Percentiles rank a stretch among this genome's conserved stretches.
phyloP scores from a whole-genome alignment of 768 basidiomycete species.

The Boletus reticuloceps region DNA sequence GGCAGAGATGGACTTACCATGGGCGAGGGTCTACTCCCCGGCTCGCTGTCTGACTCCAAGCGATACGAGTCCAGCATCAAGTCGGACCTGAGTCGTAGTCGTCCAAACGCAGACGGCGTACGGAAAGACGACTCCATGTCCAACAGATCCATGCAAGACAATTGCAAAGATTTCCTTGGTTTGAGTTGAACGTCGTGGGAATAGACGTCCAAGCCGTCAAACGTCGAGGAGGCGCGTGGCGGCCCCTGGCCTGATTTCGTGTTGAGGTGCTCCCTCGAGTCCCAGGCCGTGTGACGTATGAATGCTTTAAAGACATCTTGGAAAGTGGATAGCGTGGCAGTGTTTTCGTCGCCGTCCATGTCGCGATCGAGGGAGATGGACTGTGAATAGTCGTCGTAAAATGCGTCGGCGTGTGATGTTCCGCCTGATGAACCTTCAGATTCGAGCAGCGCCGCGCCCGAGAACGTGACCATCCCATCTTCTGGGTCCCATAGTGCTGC shows the following conservation, averaged over 20 bases:
- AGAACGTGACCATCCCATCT: slow-evolving; percentile 57
- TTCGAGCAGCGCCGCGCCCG: slow-evolving; percentile 46
- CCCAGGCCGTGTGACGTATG: slow-evolving; percentile 21
- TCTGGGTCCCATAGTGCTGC: slow-evolving; percentile 59
- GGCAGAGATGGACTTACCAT: slow-evolving; percentile 16
- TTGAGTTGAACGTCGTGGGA: slow-evolving; percentile 23
- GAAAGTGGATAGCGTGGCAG: slow-evolving; percentile 21
- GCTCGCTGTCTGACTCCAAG: slow-evolving; percentile 17
- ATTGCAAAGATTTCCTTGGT: slow-evolving; percentile 16
- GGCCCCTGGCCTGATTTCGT: slow-evolving; percentile 5
- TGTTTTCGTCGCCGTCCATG: slow-evolving; percentile 20
- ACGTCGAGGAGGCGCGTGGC: slow-evolving; percentile 29
- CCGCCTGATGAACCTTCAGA: slow-evolving; percentile 16
- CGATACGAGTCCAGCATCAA: slow-evolving; percentile 18
- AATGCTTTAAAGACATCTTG: slow-evolving; percentile 32
- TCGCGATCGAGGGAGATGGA: slow-evolving; percentile 12
- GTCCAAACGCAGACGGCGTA: slow-evolving; percentile 10
- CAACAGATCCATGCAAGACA: slow-evolving; percentile 20
- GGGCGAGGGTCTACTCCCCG: not conserved
- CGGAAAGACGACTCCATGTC: slow-evolving; percentile 20
- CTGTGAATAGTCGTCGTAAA: slow-evolving; percentile 18
- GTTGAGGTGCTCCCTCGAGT: slow-evolving; percentile 20
- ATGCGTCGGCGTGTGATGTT: slow-evolving; percentile 6
- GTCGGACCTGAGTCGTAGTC: slow-evolving; percentile 19
- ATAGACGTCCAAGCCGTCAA: slow-evolving; percentile 31